phyloP scores from a whole-genome alignment of 2,329 filamentous ascomycete species.

The Alternaria solani region DNA sequence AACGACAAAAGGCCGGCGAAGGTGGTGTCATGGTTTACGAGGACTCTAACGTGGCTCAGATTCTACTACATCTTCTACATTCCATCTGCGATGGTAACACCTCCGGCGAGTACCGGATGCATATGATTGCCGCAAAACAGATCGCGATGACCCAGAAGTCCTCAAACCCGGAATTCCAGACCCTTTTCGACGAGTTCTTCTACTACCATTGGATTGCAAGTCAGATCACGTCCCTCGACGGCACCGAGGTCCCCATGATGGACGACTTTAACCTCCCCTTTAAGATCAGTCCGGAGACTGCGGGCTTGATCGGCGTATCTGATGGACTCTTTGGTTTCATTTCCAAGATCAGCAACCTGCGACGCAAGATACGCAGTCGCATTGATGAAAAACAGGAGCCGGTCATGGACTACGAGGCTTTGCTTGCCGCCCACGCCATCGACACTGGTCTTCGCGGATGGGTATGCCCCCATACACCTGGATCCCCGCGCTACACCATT shows the following conservation, averaged over 20 bases:
- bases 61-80: constrained; percentile 67
- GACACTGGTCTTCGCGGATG: constrained; percentile 77
- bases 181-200: constrained; percentile 78
- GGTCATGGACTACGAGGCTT: constrained; percentile 74
- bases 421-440: constrained; percentile 78
- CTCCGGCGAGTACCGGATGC: constrained; percentile 77
- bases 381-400: constrained; percentile 70
- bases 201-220: constrained; percentile 77
- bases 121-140: constrained; percentile 77
- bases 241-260: constrained; percentile 61
- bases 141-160: constrained; percentile 69
- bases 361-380: constrained; percentile 75
- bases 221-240: constrained; percentile 64
- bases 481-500: constrained; percentile 63
- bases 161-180: constrained; percentile 73
- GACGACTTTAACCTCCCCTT: constrained; percentile 64
- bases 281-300: constrained; percentile 63
- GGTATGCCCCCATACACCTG: constrained; percentile 66
- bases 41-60: constrained; percentile 68
- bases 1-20: constrained; percentile 50
- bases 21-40: constrained; percentile 52
- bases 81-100: constrained; percentile 68
- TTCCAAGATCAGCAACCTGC: constrained; percentile 78
- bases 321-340: constrained; percentile 84
- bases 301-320: constrained; percentile 77